These are phyloP conservation scores for Arthrobotrys musiformis DNA, from an alignment of 2,329 filamentous ascomycete species.

Conservation along the genomic window DNA sequence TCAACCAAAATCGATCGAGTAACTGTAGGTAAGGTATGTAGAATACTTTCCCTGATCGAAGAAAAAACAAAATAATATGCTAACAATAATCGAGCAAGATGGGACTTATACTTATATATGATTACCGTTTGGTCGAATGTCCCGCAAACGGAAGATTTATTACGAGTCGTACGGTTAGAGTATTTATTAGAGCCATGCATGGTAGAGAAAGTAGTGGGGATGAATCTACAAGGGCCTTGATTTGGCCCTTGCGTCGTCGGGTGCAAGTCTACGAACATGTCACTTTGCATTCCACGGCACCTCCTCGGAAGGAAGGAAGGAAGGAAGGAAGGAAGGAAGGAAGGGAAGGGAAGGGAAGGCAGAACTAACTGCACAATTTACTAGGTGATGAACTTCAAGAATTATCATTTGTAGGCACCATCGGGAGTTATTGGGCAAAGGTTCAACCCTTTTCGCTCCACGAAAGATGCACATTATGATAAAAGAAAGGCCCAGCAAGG, in stretches of 20 bases:
- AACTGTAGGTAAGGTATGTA: background rate
- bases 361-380: constrained; percentile 9
- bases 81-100: no score
- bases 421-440: background rate
- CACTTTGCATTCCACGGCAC: constrained; percentile 51
- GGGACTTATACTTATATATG: background rate
- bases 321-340: background rate
- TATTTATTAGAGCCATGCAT: constrained; percentile 16
- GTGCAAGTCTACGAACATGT: constrained; percentile 24
- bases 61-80: background rate
- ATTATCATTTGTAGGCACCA: background rate
- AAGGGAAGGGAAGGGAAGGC: no score
- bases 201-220: constrained; percentile 17
- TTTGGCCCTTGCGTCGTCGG: constrained; percentile 47
- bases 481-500: constrained; percentile 35
- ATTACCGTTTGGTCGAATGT: background rate
- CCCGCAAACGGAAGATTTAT: constrained; percentile 38
- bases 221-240: constrained; percentile 25
- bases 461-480: constrained; percentile 20
- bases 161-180: background rate
- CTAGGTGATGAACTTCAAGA: background rate
- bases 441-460: background rate
- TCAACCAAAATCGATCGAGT: background rate
- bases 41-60: background rate
- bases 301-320: background rate